phyloP scores from a whole-genome alignment of 129 eudicot genomes.

The Silybum marianum region DNA sequence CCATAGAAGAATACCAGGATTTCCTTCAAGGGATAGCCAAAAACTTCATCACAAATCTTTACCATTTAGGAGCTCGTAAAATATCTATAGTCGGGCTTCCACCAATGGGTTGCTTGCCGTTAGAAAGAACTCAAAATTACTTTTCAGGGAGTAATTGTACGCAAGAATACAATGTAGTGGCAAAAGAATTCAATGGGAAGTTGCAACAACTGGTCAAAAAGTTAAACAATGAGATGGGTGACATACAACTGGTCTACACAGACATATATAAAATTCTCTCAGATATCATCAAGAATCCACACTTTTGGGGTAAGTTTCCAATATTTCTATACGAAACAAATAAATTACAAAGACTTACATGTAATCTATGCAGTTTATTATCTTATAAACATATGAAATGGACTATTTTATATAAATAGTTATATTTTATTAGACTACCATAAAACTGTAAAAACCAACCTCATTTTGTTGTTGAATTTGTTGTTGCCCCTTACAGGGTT shows the following conservation, averaged over 20 bases:
- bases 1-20: conserved; percentile 55
- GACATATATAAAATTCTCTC: conserved; percentile 58
- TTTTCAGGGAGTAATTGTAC: conserved; percentile 37
- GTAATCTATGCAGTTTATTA: conserved; percentile 10
- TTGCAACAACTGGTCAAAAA: conserved; percentile 45
- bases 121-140: conserved; percentile 56
- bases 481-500: conserved; percentile 54
- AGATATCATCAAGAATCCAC: conserved; percentile 62
- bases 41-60: conserved; percentile 52
- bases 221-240: conserved; percentile 54
- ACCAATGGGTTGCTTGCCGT: conserved; percentile 91
- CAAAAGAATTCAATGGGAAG: conserved; percentile 60
- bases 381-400: not conserved
- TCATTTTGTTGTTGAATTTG: conserved; percentile 5
- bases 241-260: conserved; percentile 67
- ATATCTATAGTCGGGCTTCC: conserved; percentile 76
- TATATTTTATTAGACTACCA: not conserved
- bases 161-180: conserved; percentile 71
- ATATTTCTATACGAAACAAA: not conserved
- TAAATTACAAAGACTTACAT: not conserved
- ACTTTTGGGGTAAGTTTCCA: conserved; percentile 54
- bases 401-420: not conserved
- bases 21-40: conserved; percentile 55
- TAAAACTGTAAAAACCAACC: not conserved
- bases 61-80: conserved; percentile 76